phyloP scores from a whole-genome alignment of 2,329 filamentous ascomycete genomes.

The Exophiala sideris region DNA sequence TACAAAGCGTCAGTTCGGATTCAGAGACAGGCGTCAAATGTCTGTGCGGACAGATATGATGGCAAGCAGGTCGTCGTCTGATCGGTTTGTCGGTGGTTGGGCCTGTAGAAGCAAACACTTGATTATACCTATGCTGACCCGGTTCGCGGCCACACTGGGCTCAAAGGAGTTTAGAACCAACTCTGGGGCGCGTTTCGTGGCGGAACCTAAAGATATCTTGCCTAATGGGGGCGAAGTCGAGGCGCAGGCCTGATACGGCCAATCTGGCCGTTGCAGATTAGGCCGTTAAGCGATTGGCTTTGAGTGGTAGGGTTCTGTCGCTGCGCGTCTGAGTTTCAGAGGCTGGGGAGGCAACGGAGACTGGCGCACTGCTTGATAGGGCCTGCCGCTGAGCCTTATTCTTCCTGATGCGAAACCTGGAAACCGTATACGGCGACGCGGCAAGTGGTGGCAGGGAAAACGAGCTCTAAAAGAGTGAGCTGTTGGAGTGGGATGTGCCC shows the following conservation, averaged over 20 bases:
- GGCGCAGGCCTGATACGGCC: slow-evolving; percentile 23
- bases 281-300: slow-evolving; percentile 13
- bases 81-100: slow-evolving; percentile 24
- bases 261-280: slow-evolving; percentile 11
- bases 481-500: background rate
- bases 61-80: slow-evolving; percentile 8
- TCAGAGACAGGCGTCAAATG: slow-evolving; percentile 8
- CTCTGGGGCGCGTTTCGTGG: slow-evolving; percentile 13
- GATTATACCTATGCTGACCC: slow-evolving; percentile 20
- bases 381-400: slow-evolving; percentile 13
- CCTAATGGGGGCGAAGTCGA: slow-evolving; percentile 23
- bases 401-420: background rate
- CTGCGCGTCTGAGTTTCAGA: slow-evolving; percentile 1
- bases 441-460: slow-evolving; percentile 11
- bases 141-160: slow-evolving; percentile 10
- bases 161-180: slow-evolving; percentile 17
- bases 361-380: slow-evolving; percentile 1
- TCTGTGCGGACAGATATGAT: slow-evolving; percentile 2
- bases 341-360: background rate
- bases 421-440: background rate
- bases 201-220: slow-evolving; percentile 26
- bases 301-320: slow-evolving; percentile 6
- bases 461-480: background rate
- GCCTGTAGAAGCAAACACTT: slow-evolving; percentile 10
- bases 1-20: slow-evolving; percentile 13